A percentile compares a stretch with the other conserved stretches of the same genome.
Evolutionary conservation across 805 yeast genomes (phyloP).

Genomic region (Candida nanaspora): DNA sequence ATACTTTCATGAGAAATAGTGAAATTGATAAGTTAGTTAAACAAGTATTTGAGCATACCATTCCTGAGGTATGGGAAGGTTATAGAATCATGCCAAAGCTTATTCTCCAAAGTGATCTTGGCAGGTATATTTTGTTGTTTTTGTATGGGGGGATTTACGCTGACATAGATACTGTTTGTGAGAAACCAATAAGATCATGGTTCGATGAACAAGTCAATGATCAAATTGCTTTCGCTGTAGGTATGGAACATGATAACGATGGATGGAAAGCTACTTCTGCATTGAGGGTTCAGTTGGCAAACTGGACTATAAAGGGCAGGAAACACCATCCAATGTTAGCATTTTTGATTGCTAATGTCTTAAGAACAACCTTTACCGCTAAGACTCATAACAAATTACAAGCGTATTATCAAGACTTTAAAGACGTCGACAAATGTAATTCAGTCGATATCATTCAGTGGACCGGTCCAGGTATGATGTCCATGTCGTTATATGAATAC

Average conservation of each 20-base stretch:
- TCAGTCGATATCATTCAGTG: conserved; percentile 77
- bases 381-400: conserved; percentile 21
- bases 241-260: conserved; percentile 92
- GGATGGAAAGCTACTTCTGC: conserved; percentile 88
- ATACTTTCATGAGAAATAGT: conserved; percentile 59
- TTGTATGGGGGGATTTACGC: conserved; percentile 88
- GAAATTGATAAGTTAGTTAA: conserved; percentile 39
- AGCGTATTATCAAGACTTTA: conserved; percentile 8
- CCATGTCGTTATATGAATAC: conserved; percentile 35
- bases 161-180: conserved; percentile 71
- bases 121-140: conserved; percentile 71
- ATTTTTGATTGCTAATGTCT: conserved; percentile 65
- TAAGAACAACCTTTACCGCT: conserved; percentile 57
- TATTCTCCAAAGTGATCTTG: conserved; percentile 82
- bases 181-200: conserved; percentile 69
- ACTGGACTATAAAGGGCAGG: conserved; percentile 86
- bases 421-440: conserved; percentile 38
- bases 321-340: conserved; percentile 80
- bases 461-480: conserved; percentile 93
- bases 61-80: conserved; percentile 71
- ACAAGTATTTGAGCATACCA: conserved; percentile 45
- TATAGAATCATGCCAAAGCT: conserved; percentile 66
- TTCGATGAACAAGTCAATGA: conserved; percentile 19
- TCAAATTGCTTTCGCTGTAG: conserved; percentile 65
- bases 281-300: conserved; percentile 82